Evolutionary conservation across 2,329 filamentous ascomycete species (phyloP), one percentile per base, ranked within the genome.

Genomic region (Dothideomycetes sp.): DNA sequence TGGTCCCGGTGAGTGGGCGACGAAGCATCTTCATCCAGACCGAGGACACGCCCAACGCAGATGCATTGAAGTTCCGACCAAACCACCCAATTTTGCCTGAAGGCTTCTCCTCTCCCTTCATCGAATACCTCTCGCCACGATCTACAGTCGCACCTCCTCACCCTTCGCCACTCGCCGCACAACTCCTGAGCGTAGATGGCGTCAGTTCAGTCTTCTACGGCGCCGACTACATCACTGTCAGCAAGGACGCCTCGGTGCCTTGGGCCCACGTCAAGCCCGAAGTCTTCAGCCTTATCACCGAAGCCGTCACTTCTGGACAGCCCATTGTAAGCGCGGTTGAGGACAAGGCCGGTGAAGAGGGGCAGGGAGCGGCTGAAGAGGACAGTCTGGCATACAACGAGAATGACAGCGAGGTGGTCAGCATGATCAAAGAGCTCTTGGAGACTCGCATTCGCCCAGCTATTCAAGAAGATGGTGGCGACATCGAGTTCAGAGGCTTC

Each of bases 21-120:
- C 80, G 89, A 48, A 87, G 79, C 17, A 94, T 98, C 62, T 98
- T 96, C 69, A 98, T 98, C 56, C 91, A 98, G 65, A 96, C 89
- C 4, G 89, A 96, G 58, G 76, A 74, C 49, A 98, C 91, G 1
- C 91, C 91, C 18, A 98, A 98, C 63, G 72, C 79, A n/a, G 87
- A 96, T 66, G 88, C 76, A 57, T 52, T 64, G 14, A 19, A 10
- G 14, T 39, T 27, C 22, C 22, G 22, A 12, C 91, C 91, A 2
- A 94, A 95, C 64, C 79, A 86, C 61, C 76, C 75, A 30, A 78
- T 98, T 37, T 74, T 98, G 2, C 89, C 91, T 16, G 71, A 81
- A 48, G 69, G 68, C 38, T 69, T 94, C 47, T 65, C 74, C 5
- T 77, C 81, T 2, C 75, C 85, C 5, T 95, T 88, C 61, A 73